phyloP scores from a whole-genome alignment of 2,329 filamentous ascomycete genomes.

The Plenodomus biglobosus region DNA sequence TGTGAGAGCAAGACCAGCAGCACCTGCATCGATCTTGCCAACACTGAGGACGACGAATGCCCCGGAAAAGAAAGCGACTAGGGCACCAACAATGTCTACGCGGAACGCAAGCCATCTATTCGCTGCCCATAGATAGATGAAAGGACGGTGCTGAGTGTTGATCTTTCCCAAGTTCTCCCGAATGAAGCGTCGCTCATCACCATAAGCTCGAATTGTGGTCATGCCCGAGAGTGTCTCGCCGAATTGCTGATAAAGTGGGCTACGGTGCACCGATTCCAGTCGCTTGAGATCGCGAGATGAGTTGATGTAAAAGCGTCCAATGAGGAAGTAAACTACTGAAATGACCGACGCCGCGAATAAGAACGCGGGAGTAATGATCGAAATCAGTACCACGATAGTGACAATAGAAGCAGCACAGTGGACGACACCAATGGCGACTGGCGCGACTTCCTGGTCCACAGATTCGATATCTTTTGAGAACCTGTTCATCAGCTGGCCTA shows the following conservation, averaged over 20 bases:
- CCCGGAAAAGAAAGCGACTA: constrained; percentile 92
- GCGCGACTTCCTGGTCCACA: constrained; percentile 92
- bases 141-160: constrained; percentile 88
- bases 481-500: constrained; percentile 95
- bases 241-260: constrained; percentile 96
- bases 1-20: constrained; percentile 88
- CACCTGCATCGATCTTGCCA: constrained; percentile 82
- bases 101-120: constrained; percentile 96
- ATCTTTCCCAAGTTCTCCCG: constrained; percentile 85
- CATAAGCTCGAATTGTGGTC: constrained; percentile 94
- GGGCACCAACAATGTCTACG: constrained; percentile 84
- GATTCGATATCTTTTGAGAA: constrained; percentile 98
- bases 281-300: constrained; percentile 95
- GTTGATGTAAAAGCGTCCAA: constrained; percentile 85
- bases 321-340: constrained; percentile 74
- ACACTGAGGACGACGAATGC: constrained; percentile 85
- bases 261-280: constrained; percentile 89
- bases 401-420: constrained; percentile 69
- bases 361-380: constrained; percentile 86
- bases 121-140: constrained; percentile 94
- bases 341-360: constrained; percentile 86
- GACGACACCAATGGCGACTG: constrained; percentile 77
- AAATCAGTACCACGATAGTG: constrained; percentile 86
- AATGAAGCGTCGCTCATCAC: constrained; percentile 90
- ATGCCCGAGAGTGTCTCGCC: constrained; percentile 93